Conservation (phyloP, 768 basidiomycete species). For the Lentinula detonsa region DNA sequence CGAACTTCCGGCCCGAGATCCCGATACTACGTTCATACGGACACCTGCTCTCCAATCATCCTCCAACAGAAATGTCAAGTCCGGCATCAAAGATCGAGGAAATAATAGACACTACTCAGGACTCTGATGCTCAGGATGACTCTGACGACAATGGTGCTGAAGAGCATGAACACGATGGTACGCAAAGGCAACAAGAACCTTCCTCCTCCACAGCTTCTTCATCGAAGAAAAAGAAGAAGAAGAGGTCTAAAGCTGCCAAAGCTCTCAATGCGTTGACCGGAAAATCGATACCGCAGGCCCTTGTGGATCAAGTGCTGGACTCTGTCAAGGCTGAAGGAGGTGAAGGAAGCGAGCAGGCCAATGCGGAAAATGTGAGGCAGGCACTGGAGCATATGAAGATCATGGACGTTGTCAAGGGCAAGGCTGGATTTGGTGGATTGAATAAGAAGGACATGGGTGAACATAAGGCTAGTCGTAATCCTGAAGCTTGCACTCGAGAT, state of each 20-base stretch:
- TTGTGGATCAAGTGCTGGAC: conserved; percentile 64
- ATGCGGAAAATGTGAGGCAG: conserved; percentile 60
- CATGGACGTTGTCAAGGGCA: conserved; percentile 81
- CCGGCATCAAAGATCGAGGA: conserved; percentile 16
- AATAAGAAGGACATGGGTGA: conserved; percentile 79
- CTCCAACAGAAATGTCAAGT: conserved; percentile 6
- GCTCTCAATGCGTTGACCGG: conserved; percentile 42
- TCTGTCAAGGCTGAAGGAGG: conserved; percentile 59
- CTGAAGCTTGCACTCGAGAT: background rate
- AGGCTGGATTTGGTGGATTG: conserved; percentile 67
- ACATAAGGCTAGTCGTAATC: conserved; percentile 56
- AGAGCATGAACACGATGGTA: conserved; percentile 4
- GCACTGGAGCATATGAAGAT: conserved; percentile 76
- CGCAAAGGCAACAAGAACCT: conserved; percentile 3
- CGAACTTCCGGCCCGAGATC: background rate
- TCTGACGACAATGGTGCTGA: conserved; percentile 7
- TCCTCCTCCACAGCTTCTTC: conserved; percentile 34
- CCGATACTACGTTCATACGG: background rate
- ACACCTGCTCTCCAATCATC: background rate
- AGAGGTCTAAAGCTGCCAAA: conserved; percentile 65
- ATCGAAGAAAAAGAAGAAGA: conserved; percentile 85
- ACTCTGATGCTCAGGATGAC: conserved; percentile 10
- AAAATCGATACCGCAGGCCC: conserved; percentile 46
- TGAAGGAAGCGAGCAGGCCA: conserved; percentile 35
- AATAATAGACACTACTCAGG: conserved; percentile 19